A percentile compares a stretch with the other conserved stretches of the same genome.
These are phyloP conservation scores for Tolypocladium ovalisporum DNA, from an alignment of 2,329 filamentous ascomycete genomes.

Conservation along the genomic window DNA sequence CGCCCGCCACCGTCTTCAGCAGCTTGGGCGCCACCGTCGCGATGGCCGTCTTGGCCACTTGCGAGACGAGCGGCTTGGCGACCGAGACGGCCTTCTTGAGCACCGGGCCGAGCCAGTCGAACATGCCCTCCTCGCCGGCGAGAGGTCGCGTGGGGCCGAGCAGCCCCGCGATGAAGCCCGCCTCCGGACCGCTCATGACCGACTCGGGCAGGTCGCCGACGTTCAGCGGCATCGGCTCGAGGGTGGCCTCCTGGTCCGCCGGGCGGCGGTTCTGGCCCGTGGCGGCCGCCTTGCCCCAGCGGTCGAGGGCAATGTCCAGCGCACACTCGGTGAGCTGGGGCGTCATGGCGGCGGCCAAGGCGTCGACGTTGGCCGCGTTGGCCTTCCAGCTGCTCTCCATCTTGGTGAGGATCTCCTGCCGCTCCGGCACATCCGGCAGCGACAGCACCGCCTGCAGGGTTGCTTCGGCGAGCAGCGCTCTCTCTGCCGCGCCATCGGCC, in stretches of 20 bases:
- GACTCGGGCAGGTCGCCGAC: neutral
- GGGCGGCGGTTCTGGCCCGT: neutral
- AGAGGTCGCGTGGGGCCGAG: constrained; percentile 5
- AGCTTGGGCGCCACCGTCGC: neutral
- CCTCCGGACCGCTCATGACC: neutral
- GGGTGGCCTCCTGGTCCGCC: neutral
- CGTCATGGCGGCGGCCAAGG: constrained; percentile 1
- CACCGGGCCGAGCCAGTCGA: constrained; percentile 4
- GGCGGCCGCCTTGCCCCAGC: constrained; percentile 5
- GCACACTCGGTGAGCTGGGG: constrained; percentile 3
- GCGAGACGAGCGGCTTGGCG: neutral
- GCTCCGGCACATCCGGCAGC: neutral
- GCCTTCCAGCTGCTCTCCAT: neutral
- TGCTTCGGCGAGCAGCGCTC: neutral
- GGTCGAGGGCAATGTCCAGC: neutral
- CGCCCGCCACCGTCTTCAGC: neutral
- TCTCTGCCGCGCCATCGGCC: neutral
- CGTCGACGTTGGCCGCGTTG: constrained; percentile 3
- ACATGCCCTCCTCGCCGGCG: constrained; percentile 3
- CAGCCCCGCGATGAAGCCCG: neutral
- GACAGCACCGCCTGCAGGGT: neutral
- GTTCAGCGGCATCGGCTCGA: neutral
- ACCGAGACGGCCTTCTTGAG: constrained; percentile 1
- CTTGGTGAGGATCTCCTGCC: neutral
- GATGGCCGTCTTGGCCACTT: neutral